Evolutionary conservation across 169 alveolate species (phyloP).

Genomic region (Plasmodium coatneyi): DNA sequence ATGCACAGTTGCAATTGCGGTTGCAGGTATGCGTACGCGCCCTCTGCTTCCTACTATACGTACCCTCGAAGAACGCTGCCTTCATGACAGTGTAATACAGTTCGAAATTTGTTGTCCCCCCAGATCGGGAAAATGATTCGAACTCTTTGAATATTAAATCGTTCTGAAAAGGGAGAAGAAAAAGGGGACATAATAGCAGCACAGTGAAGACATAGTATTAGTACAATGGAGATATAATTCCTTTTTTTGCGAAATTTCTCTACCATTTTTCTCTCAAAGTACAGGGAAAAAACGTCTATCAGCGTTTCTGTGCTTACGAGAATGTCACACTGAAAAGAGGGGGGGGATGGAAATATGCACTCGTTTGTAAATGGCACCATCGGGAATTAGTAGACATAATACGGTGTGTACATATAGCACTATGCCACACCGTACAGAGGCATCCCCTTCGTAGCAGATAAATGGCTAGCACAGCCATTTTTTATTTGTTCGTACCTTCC

Average conservation of each 20-base stretch:
- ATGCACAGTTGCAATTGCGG: not conserved
- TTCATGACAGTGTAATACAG: slow-evolving; percentile 70
- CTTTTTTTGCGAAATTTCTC: slow-evolving; percentile 1
- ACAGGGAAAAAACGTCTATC: slow-evolving; percentile 53
- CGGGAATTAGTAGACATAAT: not conserved
- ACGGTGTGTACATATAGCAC: not conserved
- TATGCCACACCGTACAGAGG: not conserved
- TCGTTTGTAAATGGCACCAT: not conserved
- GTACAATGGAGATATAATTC: too few species aligned
- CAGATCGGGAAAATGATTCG: slow-evolving; percentile 40
- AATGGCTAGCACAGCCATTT: not conserved
- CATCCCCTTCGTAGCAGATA: not conserved
- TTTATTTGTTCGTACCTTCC: slow-evolving; percentile 34
- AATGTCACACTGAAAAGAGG: slow-evolving; percentile 23
- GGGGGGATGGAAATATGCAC: not conserved
- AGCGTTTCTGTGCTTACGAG: slow-evolving; percentile 41
- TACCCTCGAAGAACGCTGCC: slow-evolving; percentile 73
- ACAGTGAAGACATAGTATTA: not conserved
- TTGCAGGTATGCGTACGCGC: not conserved
- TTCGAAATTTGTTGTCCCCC: slow-evolving; percentile 22
- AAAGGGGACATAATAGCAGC: not conserved
- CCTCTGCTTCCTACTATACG: not conserved
- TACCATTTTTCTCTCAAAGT: slow-evolving; percentile 56
- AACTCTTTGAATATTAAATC: slow-evolving; percentile 59
- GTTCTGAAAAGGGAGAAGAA: slow-evolving; percentile 40